Evolutionary conservation across 179 eudicot species (phyloP), one percentile per base, ranked within the genome.

Genomic region (Spinacia oleracea): DNA sequence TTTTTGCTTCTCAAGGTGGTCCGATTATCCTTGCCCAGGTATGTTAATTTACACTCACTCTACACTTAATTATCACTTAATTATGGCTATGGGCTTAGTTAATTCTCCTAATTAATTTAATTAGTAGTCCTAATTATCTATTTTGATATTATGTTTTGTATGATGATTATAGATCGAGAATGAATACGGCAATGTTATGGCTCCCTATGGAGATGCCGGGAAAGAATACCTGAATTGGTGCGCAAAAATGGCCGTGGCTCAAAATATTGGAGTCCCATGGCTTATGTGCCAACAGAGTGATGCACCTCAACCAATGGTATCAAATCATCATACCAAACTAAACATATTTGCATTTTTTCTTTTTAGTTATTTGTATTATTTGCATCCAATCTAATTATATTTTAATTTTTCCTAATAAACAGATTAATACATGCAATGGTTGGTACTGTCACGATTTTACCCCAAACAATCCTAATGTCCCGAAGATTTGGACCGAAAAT

Each of bases 401-500:
- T 71, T 46, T 25, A n/a, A 3, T n/a, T 43, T 3, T 27, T 35
- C 14, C 34, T 35, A 8, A 35, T n/a, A 48, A 14, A 40, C 77
- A 91, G 97, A 76, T 91, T n/a, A 84, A 89, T 63, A 90, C 93
- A 4, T 91, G 97, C 84, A 91, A 91, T 79, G 97, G 97, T 4
- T 91, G 78, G 75, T 91, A 90, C 35, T 91, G 97, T 66, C 87
- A 91, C 34, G 60, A 80, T 23, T 91, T 82, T 70, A 77, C 78
- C 0, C 93, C 93, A 32, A 86, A 84, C 65, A 88, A 85, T 68
- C 84, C 91, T 15, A 90, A 82, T 38, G 85, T 76, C 62, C 97
- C 97, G 3, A 91, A 91, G 74, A 91, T 91, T 77, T 91, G 93
- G 93, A 91, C 92, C 12, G 97, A 91, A 78, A 91, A 91, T 56